phyloP scores from a whole-genome alignment of 208 protist genomes.

The Wallacemonas rigidus region DNA sequence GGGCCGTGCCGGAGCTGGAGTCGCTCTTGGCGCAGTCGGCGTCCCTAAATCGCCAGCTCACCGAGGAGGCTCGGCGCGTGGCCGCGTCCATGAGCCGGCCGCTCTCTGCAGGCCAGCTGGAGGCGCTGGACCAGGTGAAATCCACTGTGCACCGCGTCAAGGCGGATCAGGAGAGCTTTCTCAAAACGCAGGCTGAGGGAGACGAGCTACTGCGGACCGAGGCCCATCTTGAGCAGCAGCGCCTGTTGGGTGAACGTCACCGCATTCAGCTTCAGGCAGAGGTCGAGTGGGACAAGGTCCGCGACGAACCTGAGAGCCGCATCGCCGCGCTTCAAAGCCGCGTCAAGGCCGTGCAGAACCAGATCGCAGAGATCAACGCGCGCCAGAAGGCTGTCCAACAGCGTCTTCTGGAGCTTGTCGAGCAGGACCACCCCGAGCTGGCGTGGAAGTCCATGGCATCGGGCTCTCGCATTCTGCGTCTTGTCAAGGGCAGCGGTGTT shows the following conservation, averaged over 20 bases:
- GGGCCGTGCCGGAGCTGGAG: constrained; percentile 22
- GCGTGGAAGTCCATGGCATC: constrained; percentile 68
- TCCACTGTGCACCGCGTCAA: constrained; percentile 31
- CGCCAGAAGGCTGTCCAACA: constrained; percentile 55
- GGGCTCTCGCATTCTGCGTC: constrained; percentile 60
- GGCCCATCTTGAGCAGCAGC: constrained; percentile 57
- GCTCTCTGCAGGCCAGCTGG: constrained; percentile 42
- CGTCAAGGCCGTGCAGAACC: constrained; percentile 34
- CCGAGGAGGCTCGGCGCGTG: constrained; percentile 31
- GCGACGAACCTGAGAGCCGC: constrained; percentile 49
- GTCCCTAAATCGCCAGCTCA: constrained; percentile 32
- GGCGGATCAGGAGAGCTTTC: constrained; percentile 40
- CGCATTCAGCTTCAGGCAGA: constrained; percentile 76
- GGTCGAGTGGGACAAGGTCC: constrained; percentile 74
- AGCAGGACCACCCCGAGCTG: constrained; percentile 61
- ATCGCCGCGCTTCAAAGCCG: constrained; percentile 41
- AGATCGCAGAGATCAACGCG: constrained; percentile 35
- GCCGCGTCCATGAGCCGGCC: constrained; percentile 38
- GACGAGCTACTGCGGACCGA: constrained; percentile 54
- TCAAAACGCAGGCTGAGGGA: constrained; percentile 39
- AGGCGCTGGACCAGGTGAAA: constrained; percentile 44
- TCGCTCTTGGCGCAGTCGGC: constrained; percentile 35
- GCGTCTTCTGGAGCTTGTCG: constrained; percentile 56
- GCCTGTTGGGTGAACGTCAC: constrained; percentile 56
- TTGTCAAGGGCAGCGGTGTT: constrained; percentile 69